Percentiles rank a stretch among this genome's conserved stretches.
These are phyloP conservation scores for Chalara sp. DNA, from an alignment of 2,329 filamentous ascomycete genomes.

Conservation along the genomic window DNA sequence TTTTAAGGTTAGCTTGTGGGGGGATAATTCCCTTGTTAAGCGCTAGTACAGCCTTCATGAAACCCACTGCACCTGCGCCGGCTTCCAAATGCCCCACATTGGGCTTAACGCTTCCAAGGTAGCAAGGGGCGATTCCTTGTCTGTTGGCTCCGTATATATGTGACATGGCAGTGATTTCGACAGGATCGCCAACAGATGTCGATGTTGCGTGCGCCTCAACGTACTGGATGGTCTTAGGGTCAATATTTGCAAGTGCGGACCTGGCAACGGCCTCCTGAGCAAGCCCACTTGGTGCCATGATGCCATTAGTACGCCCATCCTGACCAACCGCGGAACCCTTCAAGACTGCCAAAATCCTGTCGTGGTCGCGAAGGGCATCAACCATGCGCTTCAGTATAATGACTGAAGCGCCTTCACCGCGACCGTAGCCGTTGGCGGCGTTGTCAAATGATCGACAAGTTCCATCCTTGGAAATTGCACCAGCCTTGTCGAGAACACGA, in stretches of 20 bases:
- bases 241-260: constrained; percentile 3
- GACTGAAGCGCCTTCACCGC: constrained; percentile 55
- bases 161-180: not conserved
- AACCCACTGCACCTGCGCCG: too few relatives aligned
- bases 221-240: constrained; percentile 23
- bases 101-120: too few relatives aligned
- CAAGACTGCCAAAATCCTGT: constrained; percentile 49
- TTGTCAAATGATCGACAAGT: constrained; percentile 44
- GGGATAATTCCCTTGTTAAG: too few relatives aligned
- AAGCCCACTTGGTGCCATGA: constrained; percentile 43
- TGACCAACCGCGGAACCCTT: constrained; percentile 45
- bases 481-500: not conserved
- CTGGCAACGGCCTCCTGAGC: constrained; percentile 30
- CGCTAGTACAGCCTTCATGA: too few relatives aligned
- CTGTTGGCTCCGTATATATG: too few relatives aligned
- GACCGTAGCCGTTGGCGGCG: constrained; percentile 54
- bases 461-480: constrained; percentile 28
- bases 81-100: too few relatives aligned
- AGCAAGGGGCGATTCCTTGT: too few relatives aligned
- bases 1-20: too few relatives aligned
- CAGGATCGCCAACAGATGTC: constrained; percentile 10
- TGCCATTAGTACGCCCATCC: constrained; percentile 46
- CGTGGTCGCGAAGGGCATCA: constrained; percentile 50
- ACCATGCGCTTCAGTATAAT: constrained; percentile 51
- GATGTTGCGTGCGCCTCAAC: constrained; percentile 23